Percentiles rank a stretch among this genome's conserved stretches.
Conservation (phyloP, 768 basidiomycete genomes). For the Termitomyces sp. region DNA sequence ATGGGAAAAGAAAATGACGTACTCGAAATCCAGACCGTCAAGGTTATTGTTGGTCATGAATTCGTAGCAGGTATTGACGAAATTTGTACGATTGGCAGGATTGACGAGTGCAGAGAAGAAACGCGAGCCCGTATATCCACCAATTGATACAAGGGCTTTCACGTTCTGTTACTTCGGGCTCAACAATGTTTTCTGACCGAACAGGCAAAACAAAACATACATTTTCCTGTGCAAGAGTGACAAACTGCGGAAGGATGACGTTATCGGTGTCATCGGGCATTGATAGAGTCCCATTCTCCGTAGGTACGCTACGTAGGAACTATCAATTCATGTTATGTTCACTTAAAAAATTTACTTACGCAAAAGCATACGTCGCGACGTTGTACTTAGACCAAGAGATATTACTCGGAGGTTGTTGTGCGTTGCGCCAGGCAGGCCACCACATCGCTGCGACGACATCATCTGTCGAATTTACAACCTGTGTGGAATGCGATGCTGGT, state of each 20-base stretch:
- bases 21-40: constrained; percentile 57
- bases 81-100: constrained; percentile 50
- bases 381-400: constrained; percentile 55
- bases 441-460: constrained; percentile 46
- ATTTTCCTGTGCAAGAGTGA: constrained; percentile 37
- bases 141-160: constrained; percentile 52
- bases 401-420: constrained; percentile 30
- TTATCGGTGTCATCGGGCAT: constrained; percentile 24
- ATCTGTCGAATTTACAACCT: constrained; percentile 6
- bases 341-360: constrained; percentile 24
- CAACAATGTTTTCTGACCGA: not conserved
- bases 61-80: constrained; percentile 51
- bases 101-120: constrained; percentile 62
- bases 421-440: constrained; percentile 49
- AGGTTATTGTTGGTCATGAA: constrained; percentile 45
- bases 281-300: constrained; percentile 24
- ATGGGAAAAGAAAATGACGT: too few relatives aligned
- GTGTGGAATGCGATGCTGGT: not conserved
- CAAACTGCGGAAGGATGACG: constrained; percentile 49
- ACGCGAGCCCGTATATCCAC: constrained; percentile 63
- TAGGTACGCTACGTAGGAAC: constrained; percentile 25
- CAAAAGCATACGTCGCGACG: constrained; percentile 41
- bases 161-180: constrained; percentile 34
- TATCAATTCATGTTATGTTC: not conserved
- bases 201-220: constrained; percentile 19